phyloP scores from a whole-genome alignment of 2,329 filamentous ascomycete species.

The Aspergillus candidus region DNA sequence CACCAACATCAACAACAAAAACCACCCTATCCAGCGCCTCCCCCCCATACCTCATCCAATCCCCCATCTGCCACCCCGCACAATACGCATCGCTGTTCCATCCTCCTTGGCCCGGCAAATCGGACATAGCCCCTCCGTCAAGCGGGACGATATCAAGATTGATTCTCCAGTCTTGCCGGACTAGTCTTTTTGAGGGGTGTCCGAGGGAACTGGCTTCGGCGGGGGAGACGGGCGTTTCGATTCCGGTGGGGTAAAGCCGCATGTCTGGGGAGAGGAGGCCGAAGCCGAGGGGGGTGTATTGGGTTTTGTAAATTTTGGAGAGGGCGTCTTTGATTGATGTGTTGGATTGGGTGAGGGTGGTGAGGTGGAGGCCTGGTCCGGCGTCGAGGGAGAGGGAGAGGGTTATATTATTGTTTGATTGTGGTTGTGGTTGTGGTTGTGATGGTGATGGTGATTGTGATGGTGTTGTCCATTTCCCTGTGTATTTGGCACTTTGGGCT shows the following conservation, averaged over 20 bases:
- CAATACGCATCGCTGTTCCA: conserved; percentile 19
- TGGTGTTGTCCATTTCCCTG: conserved; percentile 6
- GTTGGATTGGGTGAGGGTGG: conserved; percentile 12
- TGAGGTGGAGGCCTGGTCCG: conserved; percentile 12
- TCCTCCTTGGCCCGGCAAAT: conserved; percentile 21
- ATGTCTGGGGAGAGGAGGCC: conserved; percentile 14
- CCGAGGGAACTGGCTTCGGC: conserved; percentile 1
- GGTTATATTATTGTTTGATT: no score
- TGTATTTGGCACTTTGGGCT: conserved; percentile 16
- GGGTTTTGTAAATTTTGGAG: conserved; percentile 7
- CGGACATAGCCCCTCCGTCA: conserved; percentile 16
- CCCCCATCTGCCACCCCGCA: conserved; percentile 26
- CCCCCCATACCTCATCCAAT: conserved; percentile 34
- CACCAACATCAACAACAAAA: conserved; percentile 21
- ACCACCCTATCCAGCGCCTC: conserved; percentile 30
- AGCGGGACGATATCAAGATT: conserved; percentile 16
- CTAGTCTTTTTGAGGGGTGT: background rate
- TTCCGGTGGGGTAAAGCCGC: conserved; percentile 14
- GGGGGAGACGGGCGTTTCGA: conserved; percentile 4
- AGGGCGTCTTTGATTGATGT: conserved; percentile 13
- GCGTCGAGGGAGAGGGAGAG: conserved; percentile 11
- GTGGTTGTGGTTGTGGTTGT: background rate
- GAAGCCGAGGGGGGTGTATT: conserved; percentile 7
- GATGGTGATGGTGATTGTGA: background rate
- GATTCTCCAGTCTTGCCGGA: conserved; percentile 18